Percentiles rank a stretch among this genome's conserved stretches.
phyloP scores from a whole-genome alignment of 441 rosid genomes.

The Euphorbia schlechtendalii region DNA sequence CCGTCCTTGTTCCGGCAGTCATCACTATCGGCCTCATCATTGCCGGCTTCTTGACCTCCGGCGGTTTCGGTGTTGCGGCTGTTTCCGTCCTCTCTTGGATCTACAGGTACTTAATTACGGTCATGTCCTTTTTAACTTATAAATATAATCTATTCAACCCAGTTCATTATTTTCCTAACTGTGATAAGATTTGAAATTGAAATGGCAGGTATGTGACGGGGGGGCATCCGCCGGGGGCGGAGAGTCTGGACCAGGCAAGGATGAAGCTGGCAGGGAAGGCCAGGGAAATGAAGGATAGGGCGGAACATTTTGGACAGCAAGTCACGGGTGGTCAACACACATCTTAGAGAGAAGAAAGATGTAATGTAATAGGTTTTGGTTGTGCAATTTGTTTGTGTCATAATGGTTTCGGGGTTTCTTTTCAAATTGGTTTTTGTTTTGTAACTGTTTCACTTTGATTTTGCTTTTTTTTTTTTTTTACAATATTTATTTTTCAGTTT shows the following conservation, averaged over 20 bases:
- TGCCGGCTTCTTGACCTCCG: slow-evolving; percentile 68
- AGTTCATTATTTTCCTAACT: too few species aligned
- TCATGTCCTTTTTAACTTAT: too few species aligned
- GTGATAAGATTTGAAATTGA: too few species aligned
- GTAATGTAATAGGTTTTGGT: too few species aligned
- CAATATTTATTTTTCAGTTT: too few species aligned
- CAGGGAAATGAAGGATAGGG: slow-evolving; percentile 63
- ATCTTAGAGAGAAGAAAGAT: too few species aligned
- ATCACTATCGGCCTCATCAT: slow-evolving; percentile 39
- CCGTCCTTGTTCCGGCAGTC: slow-evolving; percentile 72
- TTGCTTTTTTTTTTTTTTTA: too few species aligned
- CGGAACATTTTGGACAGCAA: slow-evolving; percentile 48
- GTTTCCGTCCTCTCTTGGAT: slow-evolving; percentile 74
- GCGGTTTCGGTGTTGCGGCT: slow-evolving; percentile 73
- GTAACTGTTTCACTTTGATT: too few species aligned
- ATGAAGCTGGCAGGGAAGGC: slow-evolving; percentile 58
- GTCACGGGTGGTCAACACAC: background rate
- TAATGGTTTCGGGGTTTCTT: too few species aligned
- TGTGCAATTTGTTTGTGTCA: too few species aligned
- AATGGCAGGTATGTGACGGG: slow-evolving; percentile 58
- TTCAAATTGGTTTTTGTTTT: too few species aligned
- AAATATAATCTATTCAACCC: too few species aligned
- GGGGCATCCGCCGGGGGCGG: slow-evolving; percentile 54
- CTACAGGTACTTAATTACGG: slow-evolving; percentile 48
- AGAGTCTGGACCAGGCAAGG: slow-evolving; percentile 61